A percentile compares a stretch with the other conserved stretches of the same genome.
These are phyloP conservation scores for Tilletiopsis washingtonensis DNA, from an alignment of 1,284 basidiomycete species.

Conservation along the genomic window DNA sequence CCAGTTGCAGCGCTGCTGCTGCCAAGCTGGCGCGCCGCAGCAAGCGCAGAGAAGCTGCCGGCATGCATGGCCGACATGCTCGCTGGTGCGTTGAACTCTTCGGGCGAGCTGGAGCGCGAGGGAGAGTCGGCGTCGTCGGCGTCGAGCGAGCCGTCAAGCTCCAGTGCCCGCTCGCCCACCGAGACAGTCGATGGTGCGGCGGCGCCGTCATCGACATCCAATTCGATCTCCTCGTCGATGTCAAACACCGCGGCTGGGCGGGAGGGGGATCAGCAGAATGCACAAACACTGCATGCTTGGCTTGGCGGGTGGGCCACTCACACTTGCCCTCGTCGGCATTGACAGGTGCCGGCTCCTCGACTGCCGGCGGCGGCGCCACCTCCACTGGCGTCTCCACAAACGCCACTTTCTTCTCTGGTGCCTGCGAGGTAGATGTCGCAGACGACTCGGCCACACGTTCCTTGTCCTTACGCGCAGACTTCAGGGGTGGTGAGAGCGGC, in stretches of 20 bases:
- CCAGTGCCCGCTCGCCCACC: not conserved
- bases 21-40: no score
- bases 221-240: constrained; percentile 29
- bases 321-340: no score
- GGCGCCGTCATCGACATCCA: constrained; percentile 1
- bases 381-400: constrained; percentile 28
- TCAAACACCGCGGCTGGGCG: constrained; percentile 24
- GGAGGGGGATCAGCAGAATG: no score
- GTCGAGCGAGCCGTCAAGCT: constrained; percentile 5
- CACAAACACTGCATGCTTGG: no score
- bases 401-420: constrained; percentile 35
- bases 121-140: no score
- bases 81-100: not conserved
- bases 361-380: no score
- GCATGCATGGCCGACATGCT: constrained; percentile 10
- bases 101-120: no score
- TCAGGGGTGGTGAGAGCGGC: no score
- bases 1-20: no score
- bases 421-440: constrained; percentile 6
- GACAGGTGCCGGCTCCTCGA: no score
- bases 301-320: no score
- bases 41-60: constrained; percentile 27
- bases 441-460: no score
- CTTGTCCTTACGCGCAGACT: constrained; percentile 16
- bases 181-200: not conserved